Evolutionary conservation across 805 yeast species (phyloP), one percentile per base, ranked within the genome.

Genomic region (Candida ortonii): DNA sequence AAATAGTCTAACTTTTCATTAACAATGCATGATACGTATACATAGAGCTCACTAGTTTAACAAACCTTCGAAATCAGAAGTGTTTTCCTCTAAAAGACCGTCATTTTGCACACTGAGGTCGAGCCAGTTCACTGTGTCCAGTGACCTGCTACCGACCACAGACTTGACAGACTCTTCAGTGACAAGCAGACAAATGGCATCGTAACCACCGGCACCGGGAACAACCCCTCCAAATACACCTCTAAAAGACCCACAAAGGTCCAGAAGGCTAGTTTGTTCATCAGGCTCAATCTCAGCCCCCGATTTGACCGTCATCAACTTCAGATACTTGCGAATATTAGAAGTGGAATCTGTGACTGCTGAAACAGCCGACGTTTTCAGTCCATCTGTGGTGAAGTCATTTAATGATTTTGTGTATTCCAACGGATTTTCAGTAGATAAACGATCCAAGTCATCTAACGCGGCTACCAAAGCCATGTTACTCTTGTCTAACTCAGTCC

Each of bases 171-270:
- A 56, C 1, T 59, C 51, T 17, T 71, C 76, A 2, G 73, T 67
- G 3, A 82, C 80, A 17, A 93, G 59, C 17, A 90, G 51, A 36
- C 94, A 75, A 13, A 93, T 75, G 1, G 98, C 98, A 64, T 93
- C 98, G 54, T 79, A 84, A 0, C 98, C 98, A 17, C 98, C 98
- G 0, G 98, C 98, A 2, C 98, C 98, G 0, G 98, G 98, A 3
- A 93, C 95, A 21, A 93, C 89, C n/a, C 96, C 97, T 0, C 96
- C 95, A 13, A 90, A 48, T 19, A 87, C 93, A 11, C 98, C 98
- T 0, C 65, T 65, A 14, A 85, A 53, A 6, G 58, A 46, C 25
- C 69, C 56, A 38, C 84, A 77, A 12, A 64, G 56, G 51, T 90
- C 77, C 6, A 93, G 62, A 5, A 93, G 65, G 2, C 47, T 40